Evolutionary conservation across 345 rosid species (phyloP).

Genomic region (Populus tremula): DNA sequence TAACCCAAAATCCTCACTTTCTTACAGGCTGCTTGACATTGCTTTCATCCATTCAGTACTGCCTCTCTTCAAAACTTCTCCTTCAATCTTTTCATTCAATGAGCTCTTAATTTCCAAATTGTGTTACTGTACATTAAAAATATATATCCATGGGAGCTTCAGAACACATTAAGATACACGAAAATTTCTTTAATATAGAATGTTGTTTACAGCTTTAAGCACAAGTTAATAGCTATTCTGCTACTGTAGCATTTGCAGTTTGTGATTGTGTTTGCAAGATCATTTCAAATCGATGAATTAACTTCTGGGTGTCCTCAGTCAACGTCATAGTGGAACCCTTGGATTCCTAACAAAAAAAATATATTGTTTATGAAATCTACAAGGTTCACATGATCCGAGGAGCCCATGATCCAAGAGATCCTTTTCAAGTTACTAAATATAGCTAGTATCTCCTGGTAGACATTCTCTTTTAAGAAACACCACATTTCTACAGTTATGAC

Average conservation of each 20-base stretch:
- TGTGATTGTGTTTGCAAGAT: background rate
- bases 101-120: background rate
- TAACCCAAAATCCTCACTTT: background rate
- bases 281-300: background rate
- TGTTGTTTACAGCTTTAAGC: background rate
- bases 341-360: background rate
- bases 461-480: conserved; percentile 32
- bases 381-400: conserved; percentile 40
- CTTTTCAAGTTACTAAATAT: background rate
- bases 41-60: background rate
- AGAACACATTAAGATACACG: background rate
- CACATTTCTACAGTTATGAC: background rate
- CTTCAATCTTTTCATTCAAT: background rate
- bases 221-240: background rate
- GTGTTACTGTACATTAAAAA: background rate
- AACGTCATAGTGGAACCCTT: background rate
- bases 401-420: conserved; percentile 46
- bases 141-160: background rate
- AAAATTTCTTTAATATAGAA: background rate
- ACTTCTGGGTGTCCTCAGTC: background rate
- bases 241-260: background rate
- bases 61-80: background rate
- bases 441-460: conserved; percentile 6
- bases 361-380: background rate
- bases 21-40: background rate